Base-by-base conservation (phyloP, 805 yeast genomes). In the Komagataella mondaviorum region DNA sequence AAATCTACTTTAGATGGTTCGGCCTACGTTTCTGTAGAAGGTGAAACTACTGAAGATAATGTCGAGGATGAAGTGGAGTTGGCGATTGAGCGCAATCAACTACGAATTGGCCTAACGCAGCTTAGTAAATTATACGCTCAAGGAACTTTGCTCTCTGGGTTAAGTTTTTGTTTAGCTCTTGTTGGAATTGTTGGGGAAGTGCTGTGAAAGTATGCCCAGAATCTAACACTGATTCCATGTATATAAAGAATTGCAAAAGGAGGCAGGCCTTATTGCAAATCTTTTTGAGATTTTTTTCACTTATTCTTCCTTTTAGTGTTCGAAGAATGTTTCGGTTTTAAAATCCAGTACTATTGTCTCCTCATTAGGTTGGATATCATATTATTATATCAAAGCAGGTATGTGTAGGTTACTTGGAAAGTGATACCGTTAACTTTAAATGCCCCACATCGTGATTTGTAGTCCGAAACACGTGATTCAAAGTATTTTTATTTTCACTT, bases 101-200 rank as follows among this genome's bases (percentile, higher is more conserved):
- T 66, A 1, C 55, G 61, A 17, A 51, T 53, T 3, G 64, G 66
- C 16, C 59, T 76, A 53, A 60, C 63, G 36, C 55, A 55, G 4
- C 54, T 78, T 23, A 62, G 64, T 51, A 51, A 61, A 1, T 70
- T 71, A 8, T 75, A 75, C 60, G 51, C 62, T 24, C 57, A 68
- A 23, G 74, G 77, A 3, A 65, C 74, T 6, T 64, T 63, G 14
- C 57, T 80, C 39, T 60, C 76, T 16, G 74, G 75, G 6, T 54
- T 66, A 10, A 75, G 80, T 0, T 74, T 79, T 51, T 60, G 72
- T 4, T 62, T 81, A 50, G 71, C 82, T 20, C 58, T 71, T 8
- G 61, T 81, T 55, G 88, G 88, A 12, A 70, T 78, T 51, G 59
- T 76, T 52, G 88, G 88, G 10, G 88, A 81, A 30, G 39, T 8